These are phyloP conservation scores for Santalum album DNA, from an alignment of 164 flowering plant genomes.

Conservation along the genomic window DNA sequence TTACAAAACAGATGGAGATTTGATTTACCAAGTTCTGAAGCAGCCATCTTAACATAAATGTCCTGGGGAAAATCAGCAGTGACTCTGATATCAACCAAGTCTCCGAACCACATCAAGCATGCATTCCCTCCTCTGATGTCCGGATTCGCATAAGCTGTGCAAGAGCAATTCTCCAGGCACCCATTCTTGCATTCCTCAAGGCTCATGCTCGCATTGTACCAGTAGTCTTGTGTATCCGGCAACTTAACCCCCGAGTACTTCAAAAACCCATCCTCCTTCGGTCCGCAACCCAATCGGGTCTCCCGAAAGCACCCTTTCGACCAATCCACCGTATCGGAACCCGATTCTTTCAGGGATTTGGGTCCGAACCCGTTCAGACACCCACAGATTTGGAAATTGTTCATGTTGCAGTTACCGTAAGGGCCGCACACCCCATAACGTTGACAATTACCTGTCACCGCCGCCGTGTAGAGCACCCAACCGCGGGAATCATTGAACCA, in stretches of 20 bases:
- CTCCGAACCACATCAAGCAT: conserved; percentile 44
- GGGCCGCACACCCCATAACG: conserved; percentile 31
- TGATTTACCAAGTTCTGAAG: conserved; percentile 19
- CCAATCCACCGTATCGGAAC: conserved; percentile 26
- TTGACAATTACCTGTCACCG: conserved; percentile 39
- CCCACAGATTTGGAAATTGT: conserved; percentile 28
- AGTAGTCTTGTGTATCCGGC: conserved; percentile 14
- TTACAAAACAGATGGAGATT: too few species aligned
- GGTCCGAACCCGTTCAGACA: conserved; percentile 38
- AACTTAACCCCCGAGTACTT: background rate
- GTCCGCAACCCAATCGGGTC: conserved; percentile 13
- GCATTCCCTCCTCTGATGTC: conserved; percentile 32
- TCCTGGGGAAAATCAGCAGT: conserved; percentile 33
- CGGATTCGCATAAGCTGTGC: conserved; percentile 32
- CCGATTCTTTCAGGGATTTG: background rate
- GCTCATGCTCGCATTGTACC: conserved; percentile 18
- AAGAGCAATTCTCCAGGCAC: conserved; percentile 38
- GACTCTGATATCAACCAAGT: conserved; percentile 33
- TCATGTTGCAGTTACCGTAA: conserved; percentile 28
- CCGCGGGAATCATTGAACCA: conserved; percentile 13
- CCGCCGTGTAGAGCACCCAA: conserved; percentile 28
- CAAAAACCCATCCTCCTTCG: conserved; percentile 21
- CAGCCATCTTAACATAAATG: conserved; percentile 35
- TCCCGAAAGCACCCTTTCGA: conserved; percentile 37
- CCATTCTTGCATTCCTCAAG: conserved; percentile 22